Evolutionary conservation across 108 stramenopile genomes (phyloP).

Genomic region (Pseudonitzschia multistriata): DNA sequence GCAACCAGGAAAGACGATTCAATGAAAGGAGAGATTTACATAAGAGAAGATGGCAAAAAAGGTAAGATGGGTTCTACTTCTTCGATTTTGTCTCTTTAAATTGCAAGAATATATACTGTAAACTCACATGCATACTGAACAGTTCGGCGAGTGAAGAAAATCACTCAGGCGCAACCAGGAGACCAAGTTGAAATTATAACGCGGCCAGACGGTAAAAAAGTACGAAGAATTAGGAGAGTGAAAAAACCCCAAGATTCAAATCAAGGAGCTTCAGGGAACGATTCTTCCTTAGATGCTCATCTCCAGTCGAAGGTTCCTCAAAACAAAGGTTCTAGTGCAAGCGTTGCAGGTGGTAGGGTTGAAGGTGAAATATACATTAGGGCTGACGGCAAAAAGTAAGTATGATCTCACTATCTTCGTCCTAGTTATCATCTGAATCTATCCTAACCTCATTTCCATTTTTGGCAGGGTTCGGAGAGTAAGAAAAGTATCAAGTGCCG

Average conservation of each 20-base stretch:
- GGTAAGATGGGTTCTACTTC: conserved; percentile 1
- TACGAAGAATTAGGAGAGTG: conserved; percentile 29
- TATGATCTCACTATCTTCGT: neutral
- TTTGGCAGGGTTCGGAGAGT: conserved; percentile 15
- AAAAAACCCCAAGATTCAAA: conserved; percentile 17
- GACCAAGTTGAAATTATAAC: conserved; percentile 42
- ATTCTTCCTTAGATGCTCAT: conserved; percentile 21
- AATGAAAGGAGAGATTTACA: conserved; percentile 34
- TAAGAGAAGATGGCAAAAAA: conserved; percentile 43
- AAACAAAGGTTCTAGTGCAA: conserved; percentile 28
- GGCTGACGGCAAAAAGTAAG: conserved; percentile 42
- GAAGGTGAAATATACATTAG: conserved; percentile 44
- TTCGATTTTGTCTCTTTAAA: neutral
- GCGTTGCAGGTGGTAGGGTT: conserved; percentile 33
- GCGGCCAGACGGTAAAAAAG: conserved; percentile 35
- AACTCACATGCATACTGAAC: conserved; percentile 20
- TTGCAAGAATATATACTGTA: neutral
- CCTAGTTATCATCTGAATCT: neutral
- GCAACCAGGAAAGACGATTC: conserved; percentile 30
- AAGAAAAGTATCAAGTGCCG: conserved; percentile 15
- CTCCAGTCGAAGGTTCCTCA: conserved; percentile 6
- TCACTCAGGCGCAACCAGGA: conserved; percentile 24
- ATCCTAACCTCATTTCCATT: neutral
- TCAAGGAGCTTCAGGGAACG: neutral
- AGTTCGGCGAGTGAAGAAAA: conserved; percentile 43